Evolutionary conservation across 169 alveolate genomes (phyloP), one percentile per base, ranked within the genome.

Genomic region (Perkinsus olseni): DNA sequence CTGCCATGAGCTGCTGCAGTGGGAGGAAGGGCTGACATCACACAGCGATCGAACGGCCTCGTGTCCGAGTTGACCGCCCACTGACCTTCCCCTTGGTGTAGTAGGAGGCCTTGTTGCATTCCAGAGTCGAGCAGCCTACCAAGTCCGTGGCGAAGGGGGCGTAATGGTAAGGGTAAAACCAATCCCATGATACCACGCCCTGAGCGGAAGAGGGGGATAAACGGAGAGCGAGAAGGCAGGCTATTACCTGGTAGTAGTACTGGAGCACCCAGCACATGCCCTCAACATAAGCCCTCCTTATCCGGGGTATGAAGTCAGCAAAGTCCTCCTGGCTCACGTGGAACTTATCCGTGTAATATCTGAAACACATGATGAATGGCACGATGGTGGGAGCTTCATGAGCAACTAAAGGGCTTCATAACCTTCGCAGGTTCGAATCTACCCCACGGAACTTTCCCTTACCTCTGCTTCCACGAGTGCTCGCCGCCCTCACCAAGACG

Each of bases 81-180:
- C n/a, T 91, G 34, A 39, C 51, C 74, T 91, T 91, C 37, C 38
- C 74, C 36, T 48, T 48, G 34, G 45, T 39, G 8, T 36, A 91
- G 38, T 39, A 38, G 39, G 74, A 34, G 36, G 93, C 93, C 28
- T 31, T 91, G 90, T 95, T 91, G 91, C 95, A 92, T 38, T 92
- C 51, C 3, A 94, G 91, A 91, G 96, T 38, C 91, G 95, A 93
- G 51, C 96, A 74, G 93, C 96, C 94, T 24, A 93, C 94, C 93
- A 98, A 95, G 94, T 99, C 99, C 21, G 98, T 96, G 38, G 99
- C 99, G 95, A 98, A 98, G 38, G 99, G 99, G 39, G 99, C 99
- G 95, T 99, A 99, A 96, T 99, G 99, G 95, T 96, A 99, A 36
- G 99, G 99, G 95, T 98, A 99, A 97, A 95, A 99, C 99, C 99